A percentile compares a stretch with the other conserved stretches of the same genome.
Conservation (phyloP, 169 alveolate species). For the Toxoplasma gondii region DNA sequence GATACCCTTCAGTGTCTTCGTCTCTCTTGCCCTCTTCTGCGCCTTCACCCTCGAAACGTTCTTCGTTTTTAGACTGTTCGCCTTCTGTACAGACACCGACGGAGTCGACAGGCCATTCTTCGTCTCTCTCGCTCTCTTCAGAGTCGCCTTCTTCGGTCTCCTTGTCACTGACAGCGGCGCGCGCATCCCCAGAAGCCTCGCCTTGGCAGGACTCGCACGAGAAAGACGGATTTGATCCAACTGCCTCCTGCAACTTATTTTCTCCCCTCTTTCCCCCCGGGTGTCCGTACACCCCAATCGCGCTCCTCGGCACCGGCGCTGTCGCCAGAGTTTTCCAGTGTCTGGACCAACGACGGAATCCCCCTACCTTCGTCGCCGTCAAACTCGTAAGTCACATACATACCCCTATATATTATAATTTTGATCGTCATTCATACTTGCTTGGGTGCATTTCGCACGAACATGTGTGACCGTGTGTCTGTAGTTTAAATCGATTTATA, state of each 20-base stretch:
- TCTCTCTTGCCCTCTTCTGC: not conserved
- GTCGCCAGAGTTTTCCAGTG: slow-evolving; percentile 54
- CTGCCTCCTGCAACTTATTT: not conserved
- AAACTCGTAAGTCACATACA: slow-evolving; percentile 35
- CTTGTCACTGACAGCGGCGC: not conserved
- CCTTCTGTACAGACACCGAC: not conserved
- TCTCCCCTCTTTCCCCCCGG: slow-evolving; percentile 14
- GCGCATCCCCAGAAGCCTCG: not conserved
- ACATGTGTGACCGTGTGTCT: not conserved
- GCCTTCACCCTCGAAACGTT: not conserved
- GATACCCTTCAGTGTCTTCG: too few species aligned
- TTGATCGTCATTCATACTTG: too few species aligned
- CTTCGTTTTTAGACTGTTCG: not conserved
- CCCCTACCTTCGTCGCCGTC: slow-evolving; percentile 46
- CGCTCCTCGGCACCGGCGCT: slow-evolving; percentile 54
- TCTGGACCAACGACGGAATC: slow-evolving; percentile 10
- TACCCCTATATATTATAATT: too few species aligned
- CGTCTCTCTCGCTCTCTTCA: not conserved
- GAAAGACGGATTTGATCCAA: not conserved
- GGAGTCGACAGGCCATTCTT: not conserved
- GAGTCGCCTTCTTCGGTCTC: not conserved
- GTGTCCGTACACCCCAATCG: slow-evolving; percentile 52
- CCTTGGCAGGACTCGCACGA: not conserved
- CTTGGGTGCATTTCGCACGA: not conserved
- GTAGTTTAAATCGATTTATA: too few species aligned